Percentiles rank a stretch among this genome's conserved stretches.
Conservation (phyloP, 441 rosid species). For the California macrophylla region DNA sequence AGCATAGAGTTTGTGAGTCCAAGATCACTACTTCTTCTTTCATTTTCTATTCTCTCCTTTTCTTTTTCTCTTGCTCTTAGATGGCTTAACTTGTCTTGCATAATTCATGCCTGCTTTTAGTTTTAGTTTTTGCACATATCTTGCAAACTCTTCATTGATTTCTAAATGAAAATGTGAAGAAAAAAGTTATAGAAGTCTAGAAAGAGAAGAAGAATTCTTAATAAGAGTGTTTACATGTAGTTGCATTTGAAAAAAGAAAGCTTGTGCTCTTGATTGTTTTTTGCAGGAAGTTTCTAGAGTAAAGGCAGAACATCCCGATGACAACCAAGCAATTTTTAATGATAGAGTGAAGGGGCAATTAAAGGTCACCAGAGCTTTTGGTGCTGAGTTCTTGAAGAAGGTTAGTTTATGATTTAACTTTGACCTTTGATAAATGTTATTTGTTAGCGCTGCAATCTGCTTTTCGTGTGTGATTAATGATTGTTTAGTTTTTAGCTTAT, state of each 20-base stretch:
- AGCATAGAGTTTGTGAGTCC: background rate
- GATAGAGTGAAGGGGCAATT: conserved; percentile 86
- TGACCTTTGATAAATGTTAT: background rate
- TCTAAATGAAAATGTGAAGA: background rate
- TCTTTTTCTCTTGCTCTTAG: too few species aligned
- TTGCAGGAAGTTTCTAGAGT: conserved; percentile 72
- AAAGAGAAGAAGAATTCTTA: background rate
- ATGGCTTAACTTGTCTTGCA: too few species aligned
- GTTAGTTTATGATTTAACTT: conserved; percentile 27
- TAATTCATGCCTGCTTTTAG: too few species aligned
- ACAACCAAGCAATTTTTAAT: conserved; percentile 61
- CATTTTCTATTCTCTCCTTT: too few species aligned
- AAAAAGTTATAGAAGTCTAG: background rate
- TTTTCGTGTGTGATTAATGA: background rate
- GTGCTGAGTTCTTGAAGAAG: conserved; percentile 90
- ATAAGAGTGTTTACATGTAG: background rate
- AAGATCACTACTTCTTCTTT: background rate
- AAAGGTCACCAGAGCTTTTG: conserved; percentile 89
- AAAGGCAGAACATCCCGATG: conserved; percentile 79
- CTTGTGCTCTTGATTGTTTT: conserved; percentile 17
- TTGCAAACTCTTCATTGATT: background rate
- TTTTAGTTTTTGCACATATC: background rate
- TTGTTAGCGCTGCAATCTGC: background rate
- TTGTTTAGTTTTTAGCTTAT: background rate
- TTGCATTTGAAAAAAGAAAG: conserved; percentile 9